Percentiles rank a stretch among this genome's conserved stretches.
These are phyloP conservation scores for Mucor ambiguus DNA, from an alignment of 371 early-diverging fungal species.

Conservation along the genomic window DNA sequence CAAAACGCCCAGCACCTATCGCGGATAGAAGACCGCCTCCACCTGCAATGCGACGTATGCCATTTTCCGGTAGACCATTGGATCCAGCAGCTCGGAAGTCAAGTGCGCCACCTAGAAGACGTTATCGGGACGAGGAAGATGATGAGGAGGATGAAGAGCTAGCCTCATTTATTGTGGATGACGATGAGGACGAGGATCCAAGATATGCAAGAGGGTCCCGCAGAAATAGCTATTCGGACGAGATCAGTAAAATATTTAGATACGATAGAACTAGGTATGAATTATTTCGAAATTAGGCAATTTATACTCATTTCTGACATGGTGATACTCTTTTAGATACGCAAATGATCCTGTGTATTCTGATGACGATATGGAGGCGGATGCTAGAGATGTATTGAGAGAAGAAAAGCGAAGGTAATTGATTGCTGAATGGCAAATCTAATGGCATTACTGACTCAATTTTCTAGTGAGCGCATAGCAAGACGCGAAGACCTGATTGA, in stretches of 20 bases:
- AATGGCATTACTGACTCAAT: neutral
- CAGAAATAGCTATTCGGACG: slow-evolving; percentile 35
- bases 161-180: slow-evolving; percentile 47
- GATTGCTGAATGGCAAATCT: neutral
- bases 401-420: slow-evolving; percentile 63
- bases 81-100: slow-evolving; percentile 13
- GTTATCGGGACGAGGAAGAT: slow-evolving; percentile 25
- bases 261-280: slow-evolving; percentile 39
- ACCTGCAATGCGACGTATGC: slow-evolving; percentile 33
- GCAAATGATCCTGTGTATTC: slow-evolving; percentile 52
- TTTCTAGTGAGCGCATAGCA: slow-evolving; percentile 54
- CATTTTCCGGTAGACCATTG: slow-evolving; percentile 32
- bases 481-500: slow-evolving; percentile 52
- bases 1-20: slow-evolving; percentile 5
- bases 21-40: neutral
- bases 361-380: slow-evolving; percentile 67
- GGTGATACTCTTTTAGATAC: slow-evolving; percentile 34
- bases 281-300: neutral
- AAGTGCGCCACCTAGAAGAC: slow-evolving; percentile 3
- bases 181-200: slow-evolving; percentile 42
- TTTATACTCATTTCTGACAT: slow-evolving; percentile 3
- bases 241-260: slow-evolving; percentile 54
- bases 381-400: slow-evolving; percentile 55
- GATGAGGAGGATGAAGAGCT: slow-evolving; percentile 48
- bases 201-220: slow-evolving; percentile 15